Percentiles rank a stretch among this genome's conserved stretches.
phyloP scores from a whole-genome alignment of 73 alveolate genomes.

The Paramecium sexaurelia region DNA sequence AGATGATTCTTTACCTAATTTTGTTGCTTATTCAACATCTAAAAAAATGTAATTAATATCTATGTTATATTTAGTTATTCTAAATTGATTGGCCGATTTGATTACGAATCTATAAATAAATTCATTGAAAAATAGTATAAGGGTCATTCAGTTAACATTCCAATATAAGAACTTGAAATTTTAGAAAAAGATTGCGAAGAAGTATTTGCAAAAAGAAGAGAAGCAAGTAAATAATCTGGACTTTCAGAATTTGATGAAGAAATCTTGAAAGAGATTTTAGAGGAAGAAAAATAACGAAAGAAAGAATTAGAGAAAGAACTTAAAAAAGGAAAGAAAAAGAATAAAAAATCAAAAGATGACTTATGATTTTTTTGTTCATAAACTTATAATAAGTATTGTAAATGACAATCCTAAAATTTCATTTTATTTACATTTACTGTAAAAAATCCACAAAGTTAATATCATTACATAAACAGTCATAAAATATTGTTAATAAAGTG shows the following conservation, averaged over 20 bases:
- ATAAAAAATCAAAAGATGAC: background rate
- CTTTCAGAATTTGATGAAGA: background rate
- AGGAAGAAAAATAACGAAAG: background rate
- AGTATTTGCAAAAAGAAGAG: background rate
- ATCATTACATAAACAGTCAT: too few relatives aligned
- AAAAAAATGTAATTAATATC: background rate
- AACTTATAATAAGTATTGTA: background rate
- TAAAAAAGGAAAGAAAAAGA: background rate
- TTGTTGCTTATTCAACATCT: background rate
- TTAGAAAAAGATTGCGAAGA: constrained; percentile 5
- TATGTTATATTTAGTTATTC: background rate
- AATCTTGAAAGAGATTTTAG: background rate
- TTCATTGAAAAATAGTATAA: background rate
- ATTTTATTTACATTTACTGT: too few relatives aligned
- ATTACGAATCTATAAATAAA: constrained; percentile 24
- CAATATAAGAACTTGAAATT: background rate
- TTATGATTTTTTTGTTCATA: background rate
- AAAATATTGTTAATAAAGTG: too few relatives aligned
- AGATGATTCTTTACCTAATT: constrained; percentile 42
- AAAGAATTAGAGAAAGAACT: background rate
- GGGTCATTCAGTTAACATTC: background rate
- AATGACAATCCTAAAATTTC: background rate
- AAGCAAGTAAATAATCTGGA: background rate
- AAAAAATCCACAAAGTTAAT: too few relatives aligned
- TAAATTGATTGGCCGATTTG: constrained; percentile 14